Base-by-base conservation (phyloP, 176 grass and related monocot genomes). In the Pharus latifolius region DNA sequence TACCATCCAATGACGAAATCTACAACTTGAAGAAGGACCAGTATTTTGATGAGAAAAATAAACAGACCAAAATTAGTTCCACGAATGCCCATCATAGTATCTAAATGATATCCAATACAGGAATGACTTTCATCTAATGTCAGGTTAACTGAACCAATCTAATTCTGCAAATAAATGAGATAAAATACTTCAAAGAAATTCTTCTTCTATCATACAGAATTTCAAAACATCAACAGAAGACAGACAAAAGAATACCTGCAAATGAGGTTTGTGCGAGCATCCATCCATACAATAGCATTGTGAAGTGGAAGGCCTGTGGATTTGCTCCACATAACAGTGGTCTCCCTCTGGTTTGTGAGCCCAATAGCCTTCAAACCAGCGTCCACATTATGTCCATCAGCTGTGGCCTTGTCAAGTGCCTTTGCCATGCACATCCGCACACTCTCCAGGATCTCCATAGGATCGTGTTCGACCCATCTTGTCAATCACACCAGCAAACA, bases 241-340 rank as follows among this genome's bases (percentile, higher is more conserved):
- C 0, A 4, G 13, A 13, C 7, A 78, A 58, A 63, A 17, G 12
- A 26, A 41, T 6, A 92, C 87, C 82, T 83, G 87, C 95, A 98
- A 49, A 98, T 80, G 17, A 87, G 49, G 63, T 87, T 93, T 58
- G 95, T 98, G 51, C 95, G 95, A 43, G 67, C 90, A 77, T 98
- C 95, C 95, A 94, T 98, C 95, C 95, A 94, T 43, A 98, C 95
- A 75, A 98, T 85, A 7, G 95, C 95, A 69, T 98, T 94, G 72
- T 98, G 85, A 1, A 98, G 72, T 3, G 95, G 95, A 72, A 28
- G 77, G 3, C 95, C 90, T 49, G 95, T 94, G 63, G 95, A 89
- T 82, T 87, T 96, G 49, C 91, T 90, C 95, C 95, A 98, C 69
- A 91, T 70, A 52, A 98, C 90, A 0, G 87, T 91, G 16, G 95